Base-by-base conservation (phyloP, 192 early-diverging fungal genomes). In the Phycomyces blakesleeanus region DNA sequence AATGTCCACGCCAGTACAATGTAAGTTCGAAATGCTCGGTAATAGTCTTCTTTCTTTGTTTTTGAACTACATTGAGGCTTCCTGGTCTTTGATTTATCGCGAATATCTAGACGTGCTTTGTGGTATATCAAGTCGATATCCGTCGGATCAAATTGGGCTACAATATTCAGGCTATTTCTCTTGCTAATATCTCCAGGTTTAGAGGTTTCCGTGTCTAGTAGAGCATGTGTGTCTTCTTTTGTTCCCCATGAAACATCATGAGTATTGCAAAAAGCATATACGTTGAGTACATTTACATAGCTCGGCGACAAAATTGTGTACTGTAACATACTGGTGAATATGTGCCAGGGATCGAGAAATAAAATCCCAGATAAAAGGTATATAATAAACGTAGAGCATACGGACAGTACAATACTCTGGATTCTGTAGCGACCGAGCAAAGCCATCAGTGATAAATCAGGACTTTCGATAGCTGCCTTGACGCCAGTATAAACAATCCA, bases 241-340 rank as follows among this genome's bases (percentile, higher is more conserved):
- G 18, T 18, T 3, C 37, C 66, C 14, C 59, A 74, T 66, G 72
- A 75, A 63, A 96, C 91, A 64, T 95, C 94, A 82, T 95, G 93
- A 5, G 91, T 88, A 81, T 96, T 96, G 71, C 90, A 92, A 81
- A 94, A 95, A 0, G 93, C 90, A 60, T 93, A 96, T 15, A 93
- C 86, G 76, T 87, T 92, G 26, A 96, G 78, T 69, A 96, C 91
- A 75, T 95, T 96, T 56, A 90, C 81, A 55, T 73, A 79, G 27
- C 76, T 78, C 39, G 91, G 92, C 69, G 91, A 75, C 76, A 91
- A 76, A 55, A 91, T 71, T 68, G 90, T 73, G 78, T 95, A 95
- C 78, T 93, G 90, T 40, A 91, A 1, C 52, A 93, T 86, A 57
- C 81, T 85, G 25, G 90, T 94, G 56, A 94, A 69, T 87, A 93